Evolutionary conservation across 495 filamentous ascomycete species (phyloP), one percentile per base, ranked within the genome.

Genomic region (Cenococcum geophilum): DNA sequence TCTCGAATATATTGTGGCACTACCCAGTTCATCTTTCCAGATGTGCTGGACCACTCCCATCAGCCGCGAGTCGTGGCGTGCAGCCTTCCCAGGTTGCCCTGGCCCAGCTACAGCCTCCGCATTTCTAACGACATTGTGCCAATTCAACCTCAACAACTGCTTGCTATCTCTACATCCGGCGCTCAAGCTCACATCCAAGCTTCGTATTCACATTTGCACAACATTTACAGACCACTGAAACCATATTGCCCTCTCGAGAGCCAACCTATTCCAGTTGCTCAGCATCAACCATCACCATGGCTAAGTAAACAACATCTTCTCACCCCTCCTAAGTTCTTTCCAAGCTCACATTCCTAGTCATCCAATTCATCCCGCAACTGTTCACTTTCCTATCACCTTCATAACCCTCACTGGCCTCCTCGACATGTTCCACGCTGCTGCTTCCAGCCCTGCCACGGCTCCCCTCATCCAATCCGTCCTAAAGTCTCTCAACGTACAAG

Each of bases 361-460:
- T 55, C 72, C 72, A 45, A 58, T 64, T 36, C 72, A 74, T 63
- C 72, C 72, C 20, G 70, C 72, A 12, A 60, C 63, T 6, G 69
- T 74, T 22, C 72, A 74, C 63, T 71, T 68, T 58, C 72, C 72
- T 49, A 65, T 74, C 55, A 57, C 72, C 60, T 71, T 74, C 67
- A 67, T 67, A 59, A n/a, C 22, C 54, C 60, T 72, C 23, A 62
- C 64, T 43, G 66, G 66, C 58, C 62, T 36, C 55, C 70, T 74
- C 57, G 72, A 74, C 55, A 51, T 64, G 53, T 22, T 68, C 54
- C 64, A 66, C 50, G 54, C 47, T 40, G 52, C 56, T 37, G 50
- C 64, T 5, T 48, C 42, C 32, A 23, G 58, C 57, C 62, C 61
- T 16, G 22, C 47, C 1, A 64, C 58, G 10, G 61, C 59, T 20